phyloP scores from a whole-genome alignment of 139 green algal genomes.

The Auxenochlorella pyrenoidosa region DNA sequence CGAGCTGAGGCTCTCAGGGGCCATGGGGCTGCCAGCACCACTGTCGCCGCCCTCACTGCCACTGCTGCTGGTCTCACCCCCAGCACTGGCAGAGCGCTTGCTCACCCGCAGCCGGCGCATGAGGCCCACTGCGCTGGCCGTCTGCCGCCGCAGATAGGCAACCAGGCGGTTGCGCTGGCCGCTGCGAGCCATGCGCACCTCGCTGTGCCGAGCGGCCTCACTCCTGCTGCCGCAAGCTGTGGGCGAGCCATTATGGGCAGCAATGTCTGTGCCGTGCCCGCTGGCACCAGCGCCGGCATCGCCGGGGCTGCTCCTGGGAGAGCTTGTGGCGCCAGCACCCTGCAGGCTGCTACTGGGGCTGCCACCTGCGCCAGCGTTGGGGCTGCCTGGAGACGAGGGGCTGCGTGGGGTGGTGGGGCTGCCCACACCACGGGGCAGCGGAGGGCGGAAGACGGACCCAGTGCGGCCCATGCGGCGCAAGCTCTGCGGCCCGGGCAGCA shows the following conservation, averaged over 20 bases:
- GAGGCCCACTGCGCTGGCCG: neutral
- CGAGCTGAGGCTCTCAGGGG: neutral
- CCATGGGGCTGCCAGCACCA: neutral
- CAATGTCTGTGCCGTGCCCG: too few relatives aligned
- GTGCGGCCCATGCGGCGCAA: neutral
- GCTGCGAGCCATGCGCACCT: neutral
- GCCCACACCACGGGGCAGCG: neutral
- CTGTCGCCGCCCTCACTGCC: neutral
- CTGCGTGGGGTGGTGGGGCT: too few relatives aligned
- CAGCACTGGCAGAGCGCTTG: neutral
- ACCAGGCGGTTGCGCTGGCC: conserved; percentile 20
- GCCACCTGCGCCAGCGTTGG: too few relatives aligned
- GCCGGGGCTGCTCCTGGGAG: too few relatives aligned
- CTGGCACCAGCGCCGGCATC: too few relatives aligned
- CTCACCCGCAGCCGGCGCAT: neutral
- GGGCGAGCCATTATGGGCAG: too few relatives aligned
- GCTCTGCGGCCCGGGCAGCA: neutral
- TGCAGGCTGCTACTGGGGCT: too few relatives aligned
- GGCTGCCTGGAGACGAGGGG: too few relatives aligned
- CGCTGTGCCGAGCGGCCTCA: neutral
- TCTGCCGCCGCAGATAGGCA: conserved; percentile 11
- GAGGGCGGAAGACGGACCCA: neutral
- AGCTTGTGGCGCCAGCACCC: too few relatives aligned
- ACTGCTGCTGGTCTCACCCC: neutral
- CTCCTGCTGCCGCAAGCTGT: too few relatives aligned